phyloP scores from a whole-genome alignment of 2,329 filamentous ascomycete species.

The Alternaria brassicicola region DNA sequence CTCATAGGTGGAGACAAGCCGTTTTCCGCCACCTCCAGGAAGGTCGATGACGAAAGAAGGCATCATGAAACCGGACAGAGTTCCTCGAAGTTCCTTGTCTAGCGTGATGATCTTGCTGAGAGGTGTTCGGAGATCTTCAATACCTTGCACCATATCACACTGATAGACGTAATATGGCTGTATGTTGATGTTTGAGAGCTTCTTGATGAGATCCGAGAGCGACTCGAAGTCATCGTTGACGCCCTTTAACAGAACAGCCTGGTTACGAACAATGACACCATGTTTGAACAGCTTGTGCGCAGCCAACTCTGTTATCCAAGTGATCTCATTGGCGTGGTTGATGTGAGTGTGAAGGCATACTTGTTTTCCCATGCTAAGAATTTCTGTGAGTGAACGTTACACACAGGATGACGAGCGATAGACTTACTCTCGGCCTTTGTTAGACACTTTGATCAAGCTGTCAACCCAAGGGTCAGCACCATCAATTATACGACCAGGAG shows the following conservation, averaged over 20 bases:
- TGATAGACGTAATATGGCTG: conserved; percentile 72
- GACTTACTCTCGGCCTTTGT: conserved; percentile 53
- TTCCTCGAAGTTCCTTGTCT: conserved; percentile 64
- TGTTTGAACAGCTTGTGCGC: conserved; percentile 58
- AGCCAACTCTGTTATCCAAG: conserved; percentile 63
- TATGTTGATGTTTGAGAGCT: conserved; percentile 63
- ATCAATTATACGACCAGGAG: conserved; percentile 63
- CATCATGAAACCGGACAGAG: conserved; percentile 67
- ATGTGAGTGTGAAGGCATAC: conserved; percentile 70
- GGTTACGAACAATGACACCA: conserved; percentile 64
- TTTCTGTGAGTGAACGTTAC: not conserved
- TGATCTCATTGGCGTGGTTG: conserved; percentile 67
- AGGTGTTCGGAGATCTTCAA: conserved; percentile 68
- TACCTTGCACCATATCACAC: conserved; percentile 65
- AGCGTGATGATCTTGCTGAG: conserved; percentile 64
- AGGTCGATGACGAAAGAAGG: conserved; percentile 69
- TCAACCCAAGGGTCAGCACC: conserved; percentile 60
- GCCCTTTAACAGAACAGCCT: conserved; percentile 64
- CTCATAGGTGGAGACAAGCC: conserved; percentile 60
- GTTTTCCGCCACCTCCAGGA: conserved; percentile 68
- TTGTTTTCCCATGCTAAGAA: conserved; percentile 57
- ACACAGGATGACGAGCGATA: not conserved
- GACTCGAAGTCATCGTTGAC: conserved; percentile 63
- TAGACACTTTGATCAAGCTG: conserved; percentile 59
- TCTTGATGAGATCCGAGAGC: conserved; percentile 61